These are phyloP conservation scores for Dovyalis caffra DNA, from an alignment of 345 rosid species.

Conservation along the genomic window DNA sequence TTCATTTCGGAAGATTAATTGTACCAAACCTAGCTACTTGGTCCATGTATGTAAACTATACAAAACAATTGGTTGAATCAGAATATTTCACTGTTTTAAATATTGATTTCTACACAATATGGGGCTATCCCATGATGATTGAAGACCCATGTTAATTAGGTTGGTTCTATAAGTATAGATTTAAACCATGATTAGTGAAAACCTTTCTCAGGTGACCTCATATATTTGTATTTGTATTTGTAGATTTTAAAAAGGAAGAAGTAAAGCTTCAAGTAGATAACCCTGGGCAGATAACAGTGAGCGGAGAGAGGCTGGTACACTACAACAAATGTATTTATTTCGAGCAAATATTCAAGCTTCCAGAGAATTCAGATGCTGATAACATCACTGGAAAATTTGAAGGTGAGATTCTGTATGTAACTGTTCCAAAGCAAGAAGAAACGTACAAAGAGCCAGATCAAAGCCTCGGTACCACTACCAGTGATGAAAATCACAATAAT, in stretches of 20 bases:
- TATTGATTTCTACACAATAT: too few relatives aligned
- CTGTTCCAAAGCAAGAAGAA: slow-evolving; percentile 35
- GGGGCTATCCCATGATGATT: too few relatives aligned
- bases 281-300: slow-evolving; percentile 20
- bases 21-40: too few relatives aligned
- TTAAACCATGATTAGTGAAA: neutral
- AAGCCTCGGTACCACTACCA: neutral
- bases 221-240: neutral
- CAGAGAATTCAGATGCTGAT: slow-evolving; percentile 31
- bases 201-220: neutral
- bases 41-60: too few relatives aligned
- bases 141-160: too few relatives aligned
- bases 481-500: neutral
- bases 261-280: slow-evolving; percentile 37
- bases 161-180: too few relatives aligned
- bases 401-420: slow-evolving; percentile 38
- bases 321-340: slow-evolving; percentile 29
- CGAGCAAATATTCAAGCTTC: slow-evolving; percentile 31
- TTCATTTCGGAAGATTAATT: too few relatives aligned
- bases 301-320: slow-evolving; percentile 42
- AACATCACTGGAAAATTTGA: slow-evolving; percentile 30
- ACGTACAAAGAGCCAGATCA: neutral
- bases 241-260: slow-evolving; percentile 47
- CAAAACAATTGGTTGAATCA: too few relatives aligned
- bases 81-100: too few relatives aligned